Percentiles rank a stretch among this genome's conserved stretches.
These are phyloP conservation scores for Plasmodium vivax DNA, from an alignment of 169 alveolate genomes.

Conservation along the genomic window DNA sequence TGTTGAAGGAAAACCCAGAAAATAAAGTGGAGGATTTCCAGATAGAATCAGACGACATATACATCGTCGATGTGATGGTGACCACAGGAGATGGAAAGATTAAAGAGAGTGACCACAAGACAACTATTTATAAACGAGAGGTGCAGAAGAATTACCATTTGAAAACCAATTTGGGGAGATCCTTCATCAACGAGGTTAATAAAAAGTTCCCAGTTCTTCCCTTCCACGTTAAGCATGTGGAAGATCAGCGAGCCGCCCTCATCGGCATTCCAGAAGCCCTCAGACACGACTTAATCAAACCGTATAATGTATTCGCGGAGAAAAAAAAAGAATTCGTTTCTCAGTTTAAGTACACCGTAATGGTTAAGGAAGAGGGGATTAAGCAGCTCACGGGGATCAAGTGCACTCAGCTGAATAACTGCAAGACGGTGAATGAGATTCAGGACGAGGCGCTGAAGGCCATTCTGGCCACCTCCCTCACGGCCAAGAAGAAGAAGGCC, in stretches of 20 bases:
- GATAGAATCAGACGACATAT: conserved; percentile 95
- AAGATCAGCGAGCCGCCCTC: conserved; percentile 87
- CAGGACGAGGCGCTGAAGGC: conserved; percentile 50
- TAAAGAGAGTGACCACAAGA: conserved; percentile 92
- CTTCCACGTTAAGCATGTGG: conserved; percentile 83
- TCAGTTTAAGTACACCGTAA: conserved; percentile 93
- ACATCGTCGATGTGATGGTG: conserved; percentile 93
- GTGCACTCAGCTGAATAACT: conserved; percentile 47
- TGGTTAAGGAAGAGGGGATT: conserved; percentile 91
- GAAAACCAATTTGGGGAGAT: conserved; percentile 94
- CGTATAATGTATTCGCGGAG: conserved; percentile 93
- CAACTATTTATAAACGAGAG: conserved; percentile 95
- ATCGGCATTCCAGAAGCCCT: conserved; percentile 97
- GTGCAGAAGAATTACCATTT: conserved; percentile 94
- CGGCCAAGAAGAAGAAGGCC: conserved; percentile 26
- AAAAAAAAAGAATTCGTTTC: conserved; percentile 94
- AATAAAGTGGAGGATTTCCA: conserved; percentile 94
- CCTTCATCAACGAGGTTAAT: conserved; percentile 94
- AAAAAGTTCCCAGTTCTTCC: conserved; percentile 89
- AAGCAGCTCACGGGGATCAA: conserved; percentile 86
- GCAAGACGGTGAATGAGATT: conserved; percentile 30
- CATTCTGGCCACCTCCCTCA: conserved; percentile 5
- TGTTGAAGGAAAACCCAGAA: conserved; percentile 90
- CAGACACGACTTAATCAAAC: conserved; percentile 94
- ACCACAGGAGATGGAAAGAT: conserved; percentile 96